A percentile compares a stretch with the other conserved stretches of the same genome.
Evolutionary conservation across 2,329 filamentous ascomycete species (phyloP).

Genomic region (Sporothrix brasiliensis): DNA sequence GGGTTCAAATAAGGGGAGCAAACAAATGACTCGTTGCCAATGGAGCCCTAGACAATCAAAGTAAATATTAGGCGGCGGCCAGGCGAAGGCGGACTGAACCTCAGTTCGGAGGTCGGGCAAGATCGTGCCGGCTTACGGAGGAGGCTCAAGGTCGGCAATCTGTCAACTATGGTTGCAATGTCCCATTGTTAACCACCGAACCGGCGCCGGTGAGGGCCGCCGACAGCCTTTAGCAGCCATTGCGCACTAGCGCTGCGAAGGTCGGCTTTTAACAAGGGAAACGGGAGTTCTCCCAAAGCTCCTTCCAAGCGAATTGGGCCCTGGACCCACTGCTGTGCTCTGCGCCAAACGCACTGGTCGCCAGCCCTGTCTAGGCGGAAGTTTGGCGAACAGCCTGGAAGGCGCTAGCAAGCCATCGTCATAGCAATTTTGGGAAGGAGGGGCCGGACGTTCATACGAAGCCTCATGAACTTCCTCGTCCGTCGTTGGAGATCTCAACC

Average conservation of each 20-base stretch:
- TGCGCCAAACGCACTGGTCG: not conserved
- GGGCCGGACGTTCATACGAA: not conserved
- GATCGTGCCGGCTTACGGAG: constrained; percentile 20
- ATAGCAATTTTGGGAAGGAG: not conserved
- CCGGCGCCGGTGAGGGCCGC: constrained; percentile 18
- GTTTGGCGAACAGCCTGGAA: constrained; percentile 31
- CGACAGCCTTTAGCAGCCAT: not conserved
- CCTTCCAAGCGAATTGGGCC: not conserved
- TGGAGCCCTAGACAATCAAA: not conserved
- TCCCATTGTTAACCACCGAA: not conserved
- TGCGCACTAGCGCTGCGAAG: constrained; percentile 4
- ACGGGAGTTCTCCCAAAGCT: not conserved
- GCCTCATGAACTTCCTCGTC: not conserved
- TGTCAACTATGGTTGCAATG: not conserved
- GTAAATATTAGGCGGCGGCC: not conserved
- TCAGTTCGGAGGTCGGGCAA: not conserved
- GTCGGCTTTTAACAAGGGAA: not conserved
- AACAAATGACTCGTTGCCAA: not conserved
- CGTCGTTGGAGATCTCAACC: not conserved
- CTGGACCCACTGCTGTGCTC: not conserved
- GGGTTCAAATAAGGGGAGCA: not conserved
- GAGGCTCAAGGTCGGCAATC: not conserved
- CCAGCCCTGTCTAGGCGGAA: not conserved
- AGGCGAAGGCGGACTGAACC: not conserved
- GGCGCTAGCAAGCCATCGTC: constrained; percentile 30